A percentile compares a stretch with the other conserved stretches of the same genome.
phyloP scores from a whole-genome alignment of 768 basidiomycete genomes.

The Mycena polygramma region DNA sequence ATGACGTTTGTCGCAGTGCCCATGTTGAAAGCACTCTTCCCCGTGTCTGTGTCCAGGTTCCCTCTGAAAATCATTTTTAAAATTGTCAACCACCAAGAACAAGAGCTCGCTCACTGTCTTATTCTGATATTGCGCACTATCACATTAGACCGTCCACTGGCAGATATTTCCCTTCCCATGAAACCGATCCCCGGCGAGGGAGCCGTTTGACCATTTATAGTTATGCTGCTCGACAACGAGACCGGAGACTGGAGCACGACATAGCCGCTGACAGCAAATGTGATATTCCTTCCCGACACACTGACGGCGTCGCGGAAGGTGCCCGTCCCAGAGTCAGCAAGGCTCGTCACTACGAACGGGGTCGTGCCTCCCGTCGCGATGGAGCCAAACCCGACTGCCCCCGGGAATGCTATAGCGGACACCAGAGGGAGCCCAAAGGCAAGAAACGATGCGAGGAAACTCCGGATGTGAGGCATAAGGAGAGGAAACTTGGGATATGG shows the following conservation, averaged over 20 bases:
- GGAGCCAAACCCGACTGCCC: constrained; percentile 42
- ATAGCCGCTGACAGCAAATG: constrained; percentile 42
- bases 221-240: constrained; percentile 37
- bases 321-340: constrained; percentile 42
- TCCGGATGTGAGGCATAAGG: constrained; percentile 18
- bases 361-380: constrained; percentile 40
- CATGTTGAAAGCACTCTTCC: constrained; percentile 42
- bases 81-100: no score
- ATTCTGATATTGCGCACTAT: constrained; percentile 41
- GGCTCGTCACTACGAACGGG: constrained; percentile 38
- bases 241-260: constrained; percentile 40
- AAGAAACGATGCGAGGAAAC: constrained; percentile 22
- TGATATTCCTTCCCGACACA: constrained; percentile 40
- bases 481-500: not conserved
- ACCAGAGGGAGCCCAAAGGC: constrained; percentile 33
- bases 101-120: constrained; percentile 23
- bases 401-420: constrained; percentile 39
- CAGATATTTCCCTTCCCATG: constrained; percentile 41
- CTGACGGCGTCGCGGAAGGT: constrained; percentile 39
- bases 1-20: constrained; percentile 40
- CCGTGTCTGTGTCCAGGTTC: constrained; percentile 38
- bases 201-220: constrained; percentile 43
- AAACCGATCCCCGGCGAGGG: constrained; percentile 40
- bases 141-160: constrained; percentile 38
- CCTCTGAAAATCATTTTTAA: constrained; percentile 6